Conservation (phyloP, 495 filamentous ascomycete genomes). For the Amorphotheca resinae region DNA sequence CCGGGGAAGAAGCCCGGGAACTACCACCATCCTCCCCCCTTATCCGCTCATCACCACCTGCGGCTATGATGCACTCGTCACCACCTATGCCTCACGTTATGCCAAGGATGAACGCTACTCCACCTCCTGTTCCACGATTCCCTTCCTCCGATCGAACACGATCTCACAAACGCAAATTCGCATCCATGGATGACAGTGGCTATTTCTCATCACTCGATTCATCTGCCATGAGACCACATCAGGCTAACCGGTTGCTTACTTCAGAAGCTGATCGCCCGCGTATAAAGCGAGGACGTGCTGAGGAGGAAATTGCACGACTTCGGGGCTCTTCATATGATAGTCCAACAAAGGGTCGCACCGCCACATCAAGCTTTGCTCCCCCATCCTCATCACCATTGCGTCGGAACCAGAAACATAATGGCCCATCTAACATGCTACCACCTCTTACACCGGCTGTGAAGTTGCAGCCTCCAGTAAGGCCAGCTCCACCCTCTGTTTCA, state of each 20-base stretch:
- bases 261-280: conserved; percentile 66
- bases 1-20: conserved; percentile 29
- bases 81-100: conserved; percentile 62
- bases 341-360: conserved; percentile 50
- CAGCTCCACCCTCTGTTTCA: conserved; percentile 78
- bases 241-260: conserved; percentile 38
- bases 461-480: conserved; percentile 68
- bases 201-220: conserved; percentile 98
- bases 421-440: conserved; percentile 47
- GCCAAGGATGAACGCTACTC: conserved; percentile 55
- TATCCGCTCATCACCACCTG: conserved; percentile 37
- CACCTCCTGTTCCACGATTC: conserved; percentile 54
- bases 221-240: conserved; percentile 55
- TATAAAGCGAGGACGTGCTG: conserved; percentile 78
- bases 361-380: conserved; percentile 24
- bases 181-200: conserved; percentile 80
- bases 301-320: conserved; percentile 91
- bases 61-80: conserved; percentile 56
- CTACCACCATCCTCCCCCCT: conserved; percentile 49
- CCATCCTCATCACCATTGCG: conserved; percentile 48
- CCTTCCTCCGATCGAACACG: conserved; percentile 42
- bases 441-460: conserved; percentile 80
- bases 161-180: conserved; percentile 58
- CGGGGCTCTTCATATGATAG: conserved; percentile 89
- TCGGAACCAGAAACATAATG: conserved; percentile 31